Conservation (phyloP, 2,329 filamentous ascomycete genomes). For the Alternaria arbusti region DNA sequence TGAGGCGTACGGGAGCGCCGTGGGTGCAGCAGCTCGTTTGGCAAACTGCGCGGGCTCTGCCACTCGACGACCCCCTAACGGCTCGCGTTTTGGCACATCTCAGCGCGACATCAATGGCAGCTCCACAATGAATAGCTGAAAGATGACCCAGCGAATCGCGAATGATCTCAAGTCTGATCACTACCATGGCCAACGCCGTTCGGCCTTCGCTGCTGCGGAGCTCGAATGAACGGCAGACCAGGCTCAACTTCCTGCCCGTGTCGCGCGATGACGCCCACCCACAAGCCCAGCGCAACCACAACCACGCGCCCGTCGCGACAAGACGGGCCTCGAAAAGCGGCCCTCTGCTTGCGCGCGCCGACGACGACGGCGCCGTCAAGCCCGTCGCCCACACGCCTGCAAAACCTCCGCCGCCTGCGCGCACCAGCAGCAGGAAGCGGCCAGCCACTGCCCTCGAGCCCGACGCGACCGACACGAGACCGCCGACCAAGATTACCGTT, state of each 20-base stretch:
- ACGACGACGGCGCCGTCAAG: constrained; percentile 28
- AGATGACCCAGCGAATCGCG: constrained; percentile 37
- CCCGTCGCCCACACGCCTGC: constrained; percentile 15
- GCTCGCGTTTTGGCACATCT: constrained; percentile 33
- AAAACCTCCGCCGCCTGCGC: constrained; percentile 25
- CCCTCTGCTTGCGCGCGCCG: constrained; percentile 28
- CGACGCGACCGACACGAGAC: constrained; percentile 41
- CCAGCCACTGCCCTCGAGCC: constrained; percentile 30
- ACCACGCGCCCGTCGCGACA: constrained; percentile 30
- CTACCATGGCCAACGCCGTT: constrained; percentile 35
- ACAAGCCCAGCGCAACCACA: constrained; percentile 21
- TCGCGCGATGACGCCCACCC: constrained; percentile 32
- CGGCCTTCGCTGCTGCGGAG: constrained; percentile 36
- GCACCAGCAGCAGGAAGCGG: constrained; percentile 39
- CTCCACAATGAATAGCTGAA: constrained; percentile 26
- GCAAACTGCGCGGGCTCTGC: constrained; percentile 28
- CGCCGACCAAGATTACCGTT: constrained; percentile 52
- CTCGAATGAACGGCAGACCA: constrained; percentile 41
- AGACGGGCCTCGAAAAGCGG: constrained; percentile 36
- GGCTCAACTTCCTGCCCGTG: constrained; percentile 38
- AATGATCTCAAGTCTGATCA: constrained; percentile 19
- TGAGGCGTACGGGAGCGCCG: background rate
- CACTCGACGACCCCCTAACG: constrained; percentile 36
- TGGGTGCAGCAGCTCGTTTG: constrained; percentile 23
- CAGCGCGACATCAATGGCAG: constrained; percentile 42